Base-by-base conservation (phyloP, 768 basidiomycete genomes). In the Mycena epipterygia region DNA sequence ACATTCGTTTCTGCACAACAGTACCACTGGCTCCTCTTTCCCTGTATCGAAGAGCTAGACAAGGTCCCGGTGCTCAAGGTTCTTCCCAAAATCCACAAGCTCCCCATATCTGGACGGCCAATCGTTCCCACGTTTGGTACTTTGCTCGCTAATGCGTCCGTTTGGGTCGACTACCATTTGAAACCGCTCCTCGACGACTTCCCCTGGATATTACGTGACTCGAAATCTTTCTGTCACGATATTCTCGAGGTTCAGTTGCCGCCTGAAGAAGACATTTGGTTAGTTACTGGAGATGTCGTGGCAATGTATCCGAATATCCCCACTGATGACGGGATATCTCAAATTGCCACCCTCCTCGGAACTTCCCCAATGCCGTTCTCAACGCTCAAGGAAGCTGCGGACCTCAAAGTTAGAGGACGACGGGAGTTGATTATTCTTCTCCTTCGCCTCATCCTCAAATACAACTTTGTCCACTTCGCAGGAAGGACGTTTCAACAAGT, bases 261-360 rank as follows among this genome's bases (percentile, higher is more conserved):
- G 9, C 49, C 27, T 8, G 49, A 27, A 52, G 49, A 52, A 52
- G 49, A 52, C 17, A 30, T 52, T 30, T 52, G 49, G 49, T 3
- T 52, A 25, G 29, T 52, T 14, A 29, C 49, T 30, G 49, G 48
- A 66, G 55, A 56, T 17, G 55, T 56, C 12, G 55, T 56, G 67
- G n/a, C n/a, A n/a, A n/a, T n/a, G n/a, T n/a, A n/a, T n/a, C n/a
- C n/a, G n/a, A n/a, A n/a, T 49, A 71, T 67, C 59, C 70, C 70
- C 2, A 53, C 41, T 6, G 70, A 71, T 39, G 70, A 71, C 33
- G 52, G 66, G 27, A 89, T 81, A 13, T 16, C 57, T 8, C 39
- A 59, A n/a, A 51, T 57, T 37, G 60, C 29, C 17, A 14, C 14
- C 46, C 48, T 67, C 5, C 61, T 72, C 29, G 8, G 53, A 4